These are phyloP conservation scores for Eucalyptus lansdowneana DNA, from an alignment of 345 rosid genomes.

Conservation along the genomic window DNA sequence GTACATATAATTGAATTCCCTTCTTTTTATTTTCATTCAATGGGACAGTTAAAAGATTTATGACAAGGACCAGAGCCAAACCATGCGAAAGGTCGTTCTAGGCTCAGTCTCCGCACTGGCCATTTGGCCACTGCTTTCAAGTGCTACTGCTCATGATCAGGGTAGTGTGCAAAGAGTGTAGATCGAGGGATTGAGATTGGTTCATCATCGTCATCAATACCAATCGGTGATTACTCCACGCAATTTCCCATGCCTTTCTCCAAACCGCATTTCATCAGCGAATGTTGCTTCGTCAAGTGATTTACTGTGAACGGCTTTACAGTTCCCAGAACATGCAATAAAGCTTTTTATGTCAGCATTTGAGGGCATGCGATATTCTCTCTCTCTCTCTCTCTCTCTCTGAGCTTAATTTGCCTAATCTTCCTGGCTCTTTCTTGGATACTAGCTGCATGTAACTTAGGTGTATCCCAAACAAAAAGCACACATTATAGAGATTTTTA, in stretches of 20 bases:
- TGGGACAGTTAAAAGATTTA: neutral
- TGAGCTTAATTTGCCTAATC: neutral
- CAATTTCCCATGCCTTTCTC: neutral
- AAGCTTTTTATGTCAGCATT: neutral
- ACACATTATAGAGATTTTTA: neutral
- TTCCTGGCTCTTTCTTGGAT: no score
- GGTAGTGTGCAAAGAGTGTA: neutral
- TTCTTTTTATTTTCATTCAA: neutral
- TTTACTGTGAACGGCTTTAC: neutral
- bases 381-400: neutral
- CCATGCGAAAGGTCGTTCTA: neutral
- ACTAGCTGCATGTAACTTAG: no score
- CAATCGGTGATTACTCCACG: neutral
- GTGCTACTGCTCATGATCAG: neutral
- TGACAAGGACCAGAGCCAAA: neutral
- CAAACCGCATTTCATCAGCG: neutral
- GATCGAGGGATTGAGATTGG: neutral
- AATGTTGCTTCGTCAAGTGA: neutral
- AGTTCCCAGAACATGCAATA: neutral
- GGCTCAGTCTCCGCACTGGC: neutral
- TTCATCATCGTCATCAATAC: neutral
- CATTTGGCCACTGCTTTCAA: neutral
- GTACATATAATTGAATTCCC: neutral
- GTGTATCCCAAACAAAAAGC: no score
- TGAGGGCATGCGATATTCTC: neutral